Conservation (phyloP, 345 rosid species). For the Dipteronia sinensis region DNA sequence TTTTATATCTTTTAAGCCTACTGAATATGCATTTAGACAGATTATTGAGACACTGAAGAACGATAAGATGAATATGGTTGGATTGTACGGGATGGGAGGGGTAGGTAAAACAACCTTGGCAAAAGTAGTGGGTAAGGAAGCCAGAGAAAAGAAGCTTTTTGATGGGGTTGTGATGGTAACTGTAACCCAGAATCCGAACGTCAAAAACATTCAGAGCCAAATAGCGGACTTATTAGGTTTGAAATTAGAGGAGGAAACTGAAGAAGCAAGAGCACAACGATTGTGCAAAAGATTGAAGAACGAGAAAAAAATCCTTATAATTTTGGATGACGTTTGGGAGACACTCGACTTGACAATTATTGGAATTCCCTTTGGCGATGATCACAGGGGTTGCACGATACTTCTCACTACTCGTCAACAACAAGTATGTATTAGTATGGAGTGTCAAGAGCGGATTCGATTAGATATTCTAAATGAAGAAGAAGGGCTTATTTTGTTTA, state of each 20-base stretch:
- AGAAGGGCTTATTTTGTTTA: conserved; percentile 17
- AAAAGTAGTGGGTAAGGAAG: background rate
- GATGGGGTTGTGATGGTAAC: conserved; percentile 8
- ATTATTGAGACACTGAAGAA: background rate
- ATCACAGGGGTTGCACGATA: background rate
- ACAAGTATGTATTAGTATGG: background rate
- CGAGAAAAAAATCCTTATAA: conserved; percentile 20
- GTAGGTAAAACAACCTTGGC: conserved; percentile 9
- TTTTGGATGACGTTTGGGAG: conserved; percentile 30
- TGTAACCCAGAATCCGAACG: background rate
- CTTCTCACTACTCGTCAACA: background rate
- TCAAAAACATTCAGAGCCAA: background rate
- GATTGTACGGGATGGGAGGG: conserved; percentile 29
- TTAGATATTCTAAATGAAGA: background rate
- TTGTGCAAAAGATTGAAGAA: background rate
- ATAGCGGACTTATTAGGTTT: background rate
- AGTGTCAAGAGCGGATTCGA: background rate
- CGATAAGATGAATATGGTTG: background rate
- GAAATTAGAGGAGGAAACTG: background rate
- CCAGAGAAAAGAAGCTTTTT: conserved; percentile 6
- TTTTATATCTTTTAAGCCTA: too few species aligned
- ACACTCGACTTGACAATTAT: background rate
- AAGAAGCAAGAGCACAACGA: conserved; percentile 6
- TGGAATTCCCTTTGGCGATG: conserved; percentile 15
- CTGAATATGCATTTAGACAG: background rate